Base-by-base conservation (phyloP, 2,329 filamentous ascomycete genomes). In the Metarhizium anisopliae region DNA sequence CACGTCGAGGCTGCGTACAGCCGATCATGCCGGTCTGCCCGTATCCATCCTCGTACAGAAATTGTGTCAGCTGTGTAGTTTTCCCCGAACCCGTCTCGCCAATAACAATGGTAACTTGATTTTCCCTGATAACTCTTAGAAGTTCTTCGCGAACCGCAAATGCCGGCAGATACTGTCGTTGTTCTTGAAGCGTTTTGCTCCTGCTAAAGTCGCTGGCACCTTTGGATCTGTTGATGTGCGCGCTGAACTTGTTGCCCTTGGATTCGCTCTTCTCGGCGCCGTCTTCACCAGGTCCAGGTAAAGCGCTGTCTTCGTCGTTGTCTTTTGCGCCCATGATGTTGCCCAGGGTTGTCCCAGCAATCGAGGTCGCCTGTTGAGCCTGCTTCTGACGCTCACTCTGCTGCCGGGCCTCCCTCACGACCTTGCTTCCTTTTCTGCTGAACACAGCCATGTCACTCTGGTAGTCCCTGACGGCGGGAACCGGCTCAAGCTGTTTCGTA, bases 361-460 rank as follows among this genome's bases (percentile, higher is more conserved):
- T 82, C 62, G 90, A 96, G 0, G 94, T 97, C 6, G 94, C 93
- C 66, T 97, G 88, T 67, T 96, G 91, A 0, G 94, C 93, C 70
- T 97, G 93, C 64, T 91, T 90, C 66, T 95, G 90, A 47, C 94
- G 83, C 69, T 99, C 94, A 59, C 92, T 87, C 70, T 96, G 91
- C 71, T 96, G 91, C 47, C 95, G 80, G 63, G 87, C 86, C 64
- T 99, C 94, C 65, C 88, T 89, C 13, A 99, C 94, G 2, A 96
- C 91, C 63, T 85, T 88, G 67, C 93, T 97, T 1, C 94, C 94
- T 69, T 96, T 96, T 47, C 93, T 83, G 73, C 91, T 95, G 64
- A 97, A 97, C 1, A 99, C 92, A 1, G 94, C 94, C 94, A 99
- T 96, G 67, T 99, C 94, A 67, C 95, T 99, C 71, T 97, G 93